Evolutionary conservation across 169 alveolate species (phyloP), one percentile per base, ranked within the genome.

Genomic region (Cryptosporidium bovis): DNA sequence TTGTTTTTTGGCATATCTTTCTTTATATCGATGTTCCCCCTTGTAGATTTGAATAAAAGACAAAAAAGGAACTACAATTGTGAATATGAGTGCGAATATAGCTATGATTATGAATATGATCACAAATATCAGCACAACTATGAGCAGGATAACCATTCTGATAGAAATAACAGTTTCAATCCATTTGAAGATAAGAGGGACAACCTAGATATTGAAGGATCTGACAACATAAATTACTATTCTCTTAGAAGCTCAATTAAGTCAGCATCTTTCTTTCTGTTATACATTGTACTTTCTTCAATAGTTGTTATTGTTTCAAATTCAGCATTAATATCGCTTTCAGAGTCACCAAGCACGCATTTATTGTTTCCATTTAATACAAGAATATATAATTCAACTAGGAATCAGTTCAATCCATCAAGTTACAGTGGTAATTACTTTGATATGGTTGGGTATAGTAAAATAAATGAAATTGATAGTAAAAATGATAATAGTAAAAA

Each of bases 1-100:
- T 16, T 77, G 4, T 77, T 77, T 51, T 77, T 77, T 60, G 87
- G 87, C 16, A 77, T 62, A 31, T 77, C 87, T 15, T 77, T 77
- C 51, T 46, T 77, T 24, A 77, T 77, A 12, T 58, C 87, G 8
- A 77, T 77, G 87, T 56, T 77, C 24, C 87, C 87, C 8, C 20
- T 77, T 8, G n/a, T 13, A n/a, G 20, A 53, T 53, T 13, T 53
- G 29, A 20, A 20, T 13, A 20, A 53, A n/a, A 20, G 29, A 13
- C 20, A 7, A 3, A 53, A n/a, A n/a, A 13, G 12, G 4, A 53
- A 13, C 1, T 53, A 53, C 20, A 13, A 53, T 5, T 0, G 12
- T 53, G 29, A 53, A 53, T 53, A 6, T 13, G 27, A 53, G 12
- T 3, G 12, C 1, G 64, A 53, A 53, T 53, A 5, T 53, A 16